Evolutionary conservation across 305 asterid genomes (phyloP), one percentile per base, ranked within the genome.

Genomic region (Ilex paraguariensis): DNA sequence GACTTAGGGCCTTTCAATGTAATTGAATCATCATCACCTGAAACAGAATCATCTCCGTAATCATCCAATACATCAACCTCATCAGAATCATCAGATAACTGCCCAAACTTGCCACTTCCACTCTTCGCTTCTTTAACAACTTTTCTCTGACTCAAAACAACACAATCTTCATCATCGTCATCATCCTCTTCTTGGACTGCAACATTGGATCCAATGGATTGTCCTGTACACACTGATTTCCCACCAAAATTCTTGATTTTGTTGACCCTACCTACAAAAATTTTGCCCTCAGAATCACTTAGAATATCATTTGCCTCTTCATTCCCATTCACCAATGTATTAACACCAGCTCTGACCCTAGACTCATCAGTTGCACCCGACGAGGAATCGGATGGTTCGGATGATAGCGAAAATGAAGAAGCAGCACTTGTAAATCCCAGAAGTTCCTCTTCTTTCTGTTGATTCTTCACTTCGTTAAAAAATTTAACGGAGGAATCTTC

Each of bases 1-100:
- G 67, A 56, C 69, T 61, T 81, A 56, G 76, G 73, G 40, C 85
- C 96, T 72, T 78, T 77, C 66, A 87, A 69, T 64, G 76, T 77
- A 74, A 86, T 73, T 50, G 60, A 45, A 13, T 68, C 70, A 30
- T 74, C 68, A 44, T 73, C 63, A 51, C 68, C 73, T 13, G 73
- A 54, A 52, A 60, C 51, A 66, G 63, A 63, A 59, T 78, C 86
- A 45, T 76, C 87, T 33, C 65, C 77, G 62, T 66, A 67, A 74
- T 66, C 73, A 40, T 75, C 81, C 63, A 68, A 62, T 57, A n/a
- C 32, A 48, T 58, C 73, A 63, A 59, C 64, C 31, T 77, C 83
- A 60, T 77, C 85, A 49, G 81, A 67, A 44, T 61, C 67, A 70
- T 70, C 72, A 70, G 66, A 77, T 58, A 74, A 42, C 40, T 79